These are phyloP conservation scores for Trypanosoma grayi DNA, from an alignment of 208 protist species.

Conservation along the genomic window DNA sequence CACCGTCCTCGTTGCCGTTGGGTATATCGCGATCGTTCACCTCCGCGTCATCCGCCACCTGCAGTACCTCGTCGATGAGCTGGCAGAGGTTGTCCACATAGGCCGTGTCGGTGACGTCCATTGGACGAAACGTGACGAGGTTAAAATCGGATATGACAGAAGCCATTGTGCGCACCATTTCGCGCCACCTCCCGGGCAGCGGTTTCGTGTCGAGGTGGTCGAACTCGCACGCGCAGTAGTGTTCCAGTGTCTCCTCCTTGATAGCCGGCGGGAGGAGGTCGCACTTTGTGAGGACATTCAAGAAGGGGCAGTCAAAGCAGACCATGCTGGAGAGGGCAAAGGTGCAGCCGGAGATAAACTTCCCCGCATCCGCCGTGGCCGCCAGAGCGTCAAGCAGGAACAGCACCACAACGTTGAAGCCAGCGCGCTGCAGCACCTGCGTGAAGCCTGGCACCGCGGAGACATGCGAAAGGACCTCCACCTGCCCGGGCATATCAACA, in stretches of 20 bases:
- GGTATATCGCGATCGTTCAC: constrained; percentile 70
- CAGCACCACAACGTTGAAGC: constrained; percentile 79
- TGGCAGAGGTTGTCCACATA: constrained; percentile 74
- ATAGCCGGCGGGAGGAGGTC: constrained; percentile 77
- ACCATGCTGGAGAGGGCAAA: constrained; percentile 91
- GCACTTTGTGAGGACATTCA: constrained; percentile 91
- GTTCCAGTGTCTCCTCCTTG: constrained; percentile 68
- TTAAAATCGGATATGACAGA: constrained; percentile 78
- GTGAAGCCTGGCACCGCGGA: constrained; percentile 87
- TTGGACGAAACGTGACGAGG: constrained; percentile 78
- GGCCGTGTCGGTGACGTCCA: constrained; percentile 68
- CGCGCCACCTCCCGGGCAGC: constrained; percentile 56
- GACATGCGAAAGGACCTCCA: constrained; percentile 98
- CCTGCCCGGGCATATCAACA: constrained; percentile 99
- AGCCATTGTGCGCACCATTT: constrained; percentile 67
- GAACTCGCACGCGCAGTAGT: constrained; percentile 90
- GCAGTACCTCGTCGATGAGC: constrained; percentile 78
- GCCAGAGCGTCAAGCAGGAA: constrained; percentile 87
- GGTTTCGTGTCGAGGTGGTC: constrained; percentile 74
- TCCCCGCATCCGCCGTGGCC: constrained; percentile 80
- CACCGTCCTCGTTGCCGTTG: constrained; percentile 8
- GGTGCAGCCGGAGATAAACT: constrained; percentile 90
- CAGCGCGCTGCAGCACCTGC: constrained; percentile 74
- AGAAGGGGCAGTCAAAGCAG: constrained; percentile 89
- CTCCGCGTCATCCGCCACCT: constrained; percentile 85